phyloP scores from a whole-genome alignment of 352 stramenopile species.

The Pythium vanterpoolii region DNA sequence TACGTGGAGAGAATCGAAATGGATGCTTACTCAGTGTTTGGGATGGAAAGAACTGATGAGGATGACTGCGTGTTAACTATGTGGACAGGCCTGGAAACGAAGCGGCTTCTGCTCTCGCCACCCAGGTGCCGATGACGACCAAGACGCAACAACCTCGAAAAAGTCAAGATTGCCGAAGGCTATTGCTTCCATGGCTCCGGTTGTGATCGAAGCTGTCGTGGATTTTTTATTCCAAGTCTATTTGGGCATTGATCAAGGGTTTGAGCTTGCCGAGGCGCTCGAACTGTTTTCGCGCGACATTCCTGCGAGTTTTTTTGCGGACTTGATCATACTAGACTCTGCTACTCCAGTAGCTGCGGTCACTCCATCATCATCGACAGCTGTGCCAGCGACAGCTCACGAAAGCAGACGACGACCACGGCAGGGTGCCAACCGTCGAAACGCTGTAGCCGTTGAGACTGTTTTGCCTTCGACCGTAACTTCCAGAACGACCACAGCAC shows the following conservation, averaged over 20 bases:
- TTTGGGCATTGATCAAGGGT: constrained; percentile 57
- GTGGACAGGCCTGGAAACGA: constrained; percentile 72
- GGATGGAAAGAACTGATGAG: neutral
- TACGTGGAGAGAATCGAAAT: constrained; percentile 20
- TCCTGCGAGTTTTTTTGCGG: constrained; percentile 36
- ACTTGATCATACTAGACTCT: constrained; percentile 19
- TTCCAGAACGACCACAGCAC: neutral
- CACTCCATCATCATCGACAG: neutral
- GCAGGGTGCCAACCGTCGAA: constrained; percentile 11
- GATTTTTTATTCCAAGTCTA: constrained; percentile 74
- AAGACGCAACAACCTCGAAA: constrained; percentile 22
- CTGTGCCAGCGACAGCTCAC: neutral
- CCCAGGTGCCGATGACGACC: constrained; percentile 43
- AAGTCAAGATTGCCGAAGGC: constrained; percentile 69
- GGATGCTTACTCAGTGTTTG: neutral
- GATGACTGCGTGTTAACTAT: neutral
- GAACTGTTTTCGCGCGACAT: constrained; percentile 65
- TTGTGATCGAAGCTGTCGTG: constrained; percentile 75
- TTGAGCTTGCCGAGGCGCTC: constrained; percentile 70
- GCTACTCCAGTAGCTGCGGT: neutral
- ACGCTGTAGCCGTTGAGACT: neutral
- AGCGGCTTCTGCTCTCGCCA: constrained; percentile 80
- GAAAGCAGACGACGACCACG: constrained; percentile 6
- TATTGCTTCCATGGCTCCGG: constrained; percentile 40
- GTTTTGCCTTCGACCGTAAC: neutral